Base-by-base conservation (phyloP, 192 early-diverging fungal species). In the Paraglomus brasilianum region DNA sequence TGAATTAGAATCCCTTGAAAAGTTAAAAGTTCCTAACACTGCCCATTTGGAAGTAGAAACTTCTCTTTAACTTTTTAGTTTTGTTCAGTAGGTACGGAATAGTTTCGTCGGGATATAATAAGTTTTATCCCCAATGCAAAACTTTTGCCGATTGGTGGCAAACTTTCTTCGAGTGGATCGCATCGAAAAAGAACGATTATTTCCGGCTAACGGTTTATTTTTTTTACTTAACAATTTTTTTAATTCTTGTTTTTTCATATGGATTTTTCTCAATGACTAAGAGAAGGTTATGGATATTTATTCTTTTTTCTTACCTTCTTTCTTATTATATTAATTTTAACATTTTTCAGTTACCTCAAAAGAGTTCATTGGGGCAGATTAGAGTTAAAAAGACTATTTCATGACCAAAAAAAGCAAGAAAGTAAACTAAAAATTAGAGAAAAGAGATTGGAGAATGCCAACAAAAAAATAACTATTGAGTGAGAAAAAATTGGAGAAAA, bases 211-310 rank as follows among this genome's bases (percentile, higher is more conserved):
- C 40, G 55, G 55, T 57, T 57, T 57, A 0, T 39, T 57, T 38
- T 57, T 57, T 57, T 57, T 8, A 57, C 4, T 57, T 36, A 57
- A 36, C 13, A 39, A 9, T 38, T 57, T 57, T 57, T 57, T 36
- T 39, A 57, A 8, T 10, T 21, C 55, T 57, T 57, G 30, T 30
- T 30, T 38, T 57, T 57, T 57, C 55, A 57, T 57, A 57, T 57
- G 55, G n/a, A 57, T 36, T 9, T 57, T 10, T 57, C 40, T 7
- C 5, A 57, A 9, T 39, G 30, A 38, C 10, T 57, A 57, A 57
- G 11, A n/a, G 55, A 57, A 38, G 10, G 10, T 10, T 57, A 57
- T 39, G 30, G 55, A 36, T 39, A 39, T 57, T 57, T 38, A 57
- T 0, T 57, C 10, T 39, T 57, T 6, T 36, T 57, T 13, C 55